Percentiles rank a stretch among this genome's conserved stretches.
Evolutionary conservation across 2,329 filamentous ascomycete genomes (phyloP).

Genomic region (Sarocladium oryzae): DNA sequence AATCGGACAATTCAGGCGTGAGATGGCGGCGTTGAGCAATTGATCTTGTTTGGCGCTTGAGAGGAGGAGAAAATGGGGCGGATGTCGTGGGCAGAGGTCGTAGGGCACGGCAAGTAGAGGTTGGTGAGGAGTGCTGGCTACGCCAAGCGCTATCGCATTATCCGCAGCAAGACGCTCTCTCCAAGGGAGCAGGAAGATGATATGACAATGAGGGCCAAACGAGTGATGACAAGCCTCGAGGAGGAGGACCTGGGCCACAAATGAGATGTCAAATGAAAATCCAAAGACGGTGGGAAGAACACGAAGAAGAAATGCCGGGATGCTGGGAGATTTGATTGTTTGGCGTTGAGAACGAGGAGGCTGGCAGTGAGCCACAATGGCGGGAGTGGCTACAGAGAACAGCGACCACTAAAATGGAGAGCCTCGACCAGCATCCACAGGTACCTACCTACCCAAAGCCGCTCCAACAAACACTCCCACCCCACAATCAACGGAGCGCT

Average conservation of each 20-base stretch:
- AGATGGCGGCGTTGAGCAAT: neutral
- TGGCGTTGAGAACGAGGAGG: neutral
- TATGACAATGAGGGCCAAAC: slow-evolving; percentile 1
- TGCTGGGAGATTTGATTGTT: slow-evolving; percentile 7
- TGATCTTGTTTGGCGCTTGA: neutral
- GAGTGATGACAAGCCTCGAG: slow-evolving; percentile 8
- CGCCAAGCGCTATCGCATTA: slow-evolving; percentile 2
- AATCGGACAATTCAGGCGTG: neutral
- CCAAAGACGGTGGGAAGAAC: neutral
- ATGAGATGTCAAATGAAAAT: neutral
- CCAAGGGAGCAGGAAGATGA: neutral
- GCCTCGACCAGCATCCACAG: neutral
- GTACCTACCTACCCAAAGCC: neutral
- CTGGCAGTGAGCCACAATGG: neutral
- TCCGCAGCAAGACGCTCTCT: neutral
- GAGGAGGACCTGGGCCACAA: neutral
- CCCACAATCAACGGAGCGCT: neutral
- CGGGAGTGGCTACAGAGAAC: neutral
- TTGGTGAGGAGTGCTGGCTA: neutral
- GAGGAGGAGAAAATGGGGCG: neutral
- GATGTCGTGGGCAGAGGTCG: neutral
- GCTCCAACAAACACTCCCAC: neutral
- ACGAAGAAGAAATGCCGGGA: neutral
- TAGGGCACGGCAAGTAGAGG: neutral
- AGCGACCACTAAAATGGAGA: neutral